Conservation (phyloP, 2,329 filamentous ascomycete species). For the Ceratocystis papillata region DNA sequence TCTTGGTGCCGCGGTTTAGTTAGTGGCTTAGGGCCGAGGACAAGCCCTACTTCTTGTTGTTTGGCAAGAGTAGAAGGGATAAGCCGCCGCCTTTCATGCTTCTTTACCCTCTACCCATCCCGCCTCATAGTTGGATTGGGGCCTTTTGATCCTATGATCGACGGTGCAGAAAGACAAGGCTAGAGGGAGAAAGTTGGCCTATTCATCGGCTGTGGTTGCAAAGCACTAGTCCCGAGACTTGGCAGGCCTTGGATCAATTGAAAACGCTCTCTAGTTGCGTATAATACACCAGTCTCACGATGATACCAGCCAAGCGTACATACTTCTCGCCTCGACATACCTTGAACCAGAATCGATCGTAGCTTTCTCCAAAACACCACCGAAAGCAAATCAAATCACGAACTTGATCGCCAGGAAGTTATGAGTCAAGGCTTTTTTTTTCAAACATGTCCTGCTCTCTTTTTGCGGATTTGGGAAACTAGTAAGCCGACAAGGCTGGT, state of each 20-base stretch:
- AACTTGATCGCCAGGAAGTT: slow-evolving; percentile 1
- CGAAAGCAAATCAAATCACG: slow-evolving; percentile 7
- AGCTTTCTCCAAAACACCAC: background rate
- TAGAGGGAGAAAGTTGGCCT: background rate
- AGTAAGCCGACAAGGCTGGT: background rate
- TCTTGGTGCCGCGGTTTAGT: no score
- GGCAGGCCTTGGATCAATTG: background rate
- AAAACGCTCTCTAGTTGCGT: background rate
- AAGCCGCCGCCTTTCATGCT: background rate
- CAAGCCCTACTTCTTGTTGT: no score
- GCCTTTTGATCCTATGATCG: slow-evolving; percentile 10
- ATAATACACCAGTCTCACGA: background rate
- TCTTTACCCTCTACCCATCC: background rate
- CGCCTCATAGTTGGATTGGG: background rate
- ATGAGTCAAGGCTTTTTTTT: background rate
- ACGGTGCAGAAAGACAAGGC: background rate
- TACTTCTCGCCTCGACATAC: background rate
- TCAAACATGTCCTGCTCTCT: background rate
- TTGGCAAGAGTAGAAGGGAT: background rate
- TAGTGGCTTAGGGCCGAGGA: no score
- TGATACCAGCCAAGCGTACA: background rate
- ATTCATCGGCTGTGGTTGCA: background rate
- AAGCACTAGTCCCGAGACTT: background rate
- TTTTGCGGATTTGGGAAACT: background rate
- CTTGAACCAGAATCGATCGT: background rate